Conservation (phyloP, 495 filamentous ascomycete genomes). For the Hypoxylon intermedium region DNA sequence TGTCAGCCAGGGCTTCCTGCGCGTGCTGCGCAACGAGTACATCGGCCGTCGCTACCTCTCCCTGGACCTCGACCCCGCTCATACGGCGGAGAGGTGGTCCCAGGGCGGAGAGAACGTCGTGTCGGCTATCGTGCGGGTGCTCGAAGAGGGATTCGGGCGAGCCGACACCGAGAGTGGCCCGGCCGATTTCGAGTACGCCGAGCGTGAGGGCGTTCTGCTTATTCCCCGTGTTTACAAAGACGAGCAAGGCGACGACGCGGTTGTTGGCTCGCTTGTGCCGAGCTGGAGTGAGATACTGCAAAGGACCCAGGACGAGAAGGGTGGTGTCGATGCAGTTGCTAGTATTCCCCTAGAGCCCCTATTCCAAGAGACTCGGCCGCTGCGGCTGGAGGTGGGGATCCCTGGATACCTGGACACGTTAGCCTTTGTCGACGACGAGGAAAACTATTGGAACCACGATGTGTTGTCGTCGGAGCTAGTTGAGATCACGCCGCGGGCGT, state of each 20-base stretch:
- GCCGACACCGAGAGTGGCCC: neutral
- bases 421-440: slow-evolving; percentile 34
- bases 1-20: slow-evolving; percentile 42
- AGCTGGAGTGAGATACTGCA: neutral
- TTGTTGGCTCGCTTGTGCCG: neutral
- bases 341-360: neutral
- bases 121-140: slow-evolving; percentile 35
- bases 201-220: slow-evolving; percentile 34
- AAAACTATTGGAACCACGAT: neutral
- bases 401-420: slow-evolving; percentile 42
- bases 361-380: slow-evolving; percentile 32
- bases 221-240: slow-evolving; percentile 46
- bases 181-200: slow-evolving; percentile 43
- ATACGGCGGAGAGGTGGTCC: slow-evolving; percentile 19
- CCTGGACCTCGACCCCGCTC: slow-evolving; percentile 38
- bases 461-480: neutral
- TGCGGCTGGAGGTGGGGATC: slow-evolving; percentile 40
- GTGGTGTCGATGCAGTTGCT: neutral
- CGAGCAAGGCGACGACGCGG: slow-evolving; percentile 40
- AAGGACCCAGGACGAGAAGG: neutral
- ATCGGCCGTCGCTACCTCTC: slow-evolving; percentile 35
- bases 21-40: slow-evolving; percentile 44
- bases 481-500: slow-evolving; percentile 12
- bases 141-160: slow-evolving; percentile 37
- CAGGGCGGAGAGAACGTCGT: slow-evolving; percentile 5